Evolutionary conservation across 2,329 filamentous ascomycete species (phyloP).

Genomic region (Talaromyces marneffei): DNA sequence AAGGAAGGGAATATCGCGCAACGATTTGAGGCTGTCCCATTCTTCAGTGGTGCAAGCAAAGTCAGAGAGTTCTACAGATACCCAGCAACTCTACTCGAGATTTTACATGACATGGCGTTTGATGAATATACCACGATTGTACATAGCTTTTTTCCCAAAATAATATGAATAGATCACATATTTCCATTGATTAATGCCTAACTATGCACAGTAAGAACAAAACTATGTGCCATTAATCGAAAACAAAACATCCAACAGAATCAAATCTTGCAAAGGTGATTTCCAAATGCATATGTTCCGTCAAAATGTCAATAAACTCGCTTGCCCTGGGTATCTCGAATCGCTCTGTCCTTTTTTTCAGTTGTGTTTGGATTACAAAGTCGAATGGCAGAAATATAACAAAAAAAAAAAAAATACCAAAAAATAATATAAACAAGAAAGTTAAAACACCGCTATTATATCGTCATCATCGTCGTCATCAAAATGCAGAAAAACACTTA

Average conservation of each 20-base stretch:
- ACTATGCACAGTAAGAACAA: background rate
- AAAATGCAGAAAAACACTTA: slow-evolving; percentile 5
- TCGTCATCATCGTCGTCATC: background rate
- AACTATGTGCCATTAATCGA: slow-evolving; percentile 7
- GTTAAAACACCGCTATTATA: background rate
- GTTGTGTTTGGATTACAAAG: background rate
- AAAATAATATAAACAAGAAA: slow-evolving; percentile 1
- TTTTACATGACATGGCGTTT: background rate
- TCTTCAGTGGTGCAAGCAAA: background rate
- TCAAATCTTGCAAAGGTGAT: background rate
- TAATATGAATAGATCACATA: background rate
- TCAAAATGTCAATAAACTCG: slow-evolving; percentile 14
- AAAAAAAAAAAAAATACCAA: background rate
- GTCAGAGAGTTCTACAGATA: background rate
- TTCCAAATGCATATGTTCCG: slow-evolving; percentile 14
- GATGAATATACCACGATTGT: background rate
- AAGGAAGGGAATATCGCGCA: no score
- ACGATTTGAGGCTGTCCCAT: background rate
- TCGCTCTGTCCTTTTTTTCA: background rate
- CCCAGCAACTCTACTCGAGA: background rate
- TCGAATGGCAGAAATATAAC: background rate
- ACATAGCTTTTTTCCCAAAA: background rate
- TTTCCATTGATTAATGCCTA: background rate
- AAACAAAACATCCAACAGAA: background rate
- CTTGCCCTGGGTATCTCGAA: slow-evolving; percentile 32